Base-by-base conservation (phyloP, 345 rosid species). In the Pistacia atlantica region DNA sequence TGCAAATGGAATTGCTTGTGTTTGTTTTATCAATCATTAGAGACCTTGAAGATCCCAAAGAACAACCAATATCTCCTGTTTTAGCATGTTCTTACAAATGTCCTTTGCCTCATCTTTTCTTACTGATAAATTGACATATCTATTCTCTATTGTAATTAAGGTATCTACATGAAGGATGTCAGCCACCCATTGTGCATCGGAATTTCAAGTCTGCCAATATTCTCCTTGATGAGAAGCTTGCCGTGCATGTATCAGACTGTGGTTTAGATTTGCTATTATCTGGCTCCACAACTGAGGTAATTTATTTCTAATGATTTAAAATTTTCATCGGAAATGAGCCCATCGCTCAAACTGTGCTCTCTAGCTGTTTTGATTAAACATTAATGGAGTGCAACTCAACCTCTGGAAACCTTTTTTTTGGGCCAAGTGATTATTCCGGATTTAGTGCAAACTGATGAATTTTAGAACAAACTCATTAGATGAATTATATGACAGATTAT, bases 131-230 rank as follows among this genome's bases (percentile, higher is more conserved):
- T 76, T 73, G 49, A 64, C 10, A 52, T 16, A 10, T 54, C 8
- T 66, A 25, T n/a, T 63, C 35, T 80, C 59, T 31, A 46, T 64
- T 59, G 72, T 78, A 71, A 71, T 75, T 68, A 76, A 93, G 99
- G 85, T 92, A 89, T 85, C 87, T 92, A 81, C 99, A 96, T 7
- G 98, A 93, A 85, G 91, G 83, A 38, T 92, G 97, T 63, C 88
- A 90, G 75, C 98, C 98, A 11, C 91, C 97, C 0, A 72, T 92
- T 52, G 81, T 93, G 55, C 97, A 93, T 84, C 81, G 76, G 79
- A 92, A 92, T 73, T 91, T 93, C 81, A 92, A 86, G 81, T 93
- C 97, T 77, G 82, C 89, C 42, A 92, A 92, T 79, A 84, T 96
- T 80, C 97, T 92, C 25, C 95, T 93, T 46, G 93, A 91, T 80